These are phyloP conservation scores for Myriosclerotinia scirpicola DNA, from an alignment of 2,329 filamentous ascomycete genomes.

Conservation along the genomic window DNA sequence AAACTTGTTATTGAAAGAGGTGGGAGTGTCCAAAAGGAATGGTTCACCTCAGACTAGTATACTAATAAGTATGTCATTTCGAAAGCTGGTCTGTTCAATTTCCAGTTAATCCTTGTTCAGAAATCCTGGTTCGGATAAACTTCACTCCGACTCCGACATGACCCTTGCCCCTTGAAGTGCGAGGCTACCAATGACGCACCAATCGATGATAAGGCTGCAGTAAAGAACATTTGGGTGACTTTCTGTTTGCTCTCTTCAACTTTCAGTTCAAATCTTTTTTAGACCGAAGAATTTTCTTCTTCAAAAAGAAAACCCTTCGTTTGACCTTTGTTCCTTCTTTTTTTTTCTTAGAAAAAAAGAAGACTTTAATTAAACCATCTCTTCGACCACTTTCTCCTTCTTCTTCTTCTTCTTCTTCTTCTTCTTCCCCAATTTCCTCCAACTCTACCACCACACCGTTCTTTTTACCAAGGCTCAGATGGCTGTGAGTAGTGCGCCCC, in stretches of 20 bases:
- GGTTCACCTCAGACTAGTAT: background rate
- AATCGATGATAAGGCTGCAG: background rate
- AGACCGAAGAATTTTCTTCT: background rate
- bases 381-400: background rate
- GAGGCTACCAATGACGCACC: conserved; percentile 10
- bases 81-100: conserved; percentile 15
- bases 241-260: background rate
- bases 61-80: background rate
- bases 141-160: background rate
- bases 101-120: background rate
- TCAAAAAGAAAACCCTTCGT: background rate
- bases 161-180: background rate
- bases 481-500: background rate
- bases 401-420: background rate
- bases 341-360: background rate
- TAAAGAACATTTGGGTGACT: conserved; percentile 6
- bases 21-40: conserved; percentile 5
- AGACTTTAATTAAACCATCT: background rate
- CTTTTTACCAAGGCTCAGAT: background rate
- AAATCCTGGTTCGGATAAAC: conserved; percentile 13
- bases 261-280: background rate
- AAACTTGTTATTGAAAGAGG: background rate
- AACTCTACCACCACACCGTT: no score
- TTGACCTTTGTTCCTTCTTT: background rate
- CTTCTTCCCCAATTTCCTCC: no score